These are phyloP conservation scores for Claviceps cyperi DNA, from an alignment of 2,329 filamentous ascomycete genomes.

Conservation along the genomic window DNA sequence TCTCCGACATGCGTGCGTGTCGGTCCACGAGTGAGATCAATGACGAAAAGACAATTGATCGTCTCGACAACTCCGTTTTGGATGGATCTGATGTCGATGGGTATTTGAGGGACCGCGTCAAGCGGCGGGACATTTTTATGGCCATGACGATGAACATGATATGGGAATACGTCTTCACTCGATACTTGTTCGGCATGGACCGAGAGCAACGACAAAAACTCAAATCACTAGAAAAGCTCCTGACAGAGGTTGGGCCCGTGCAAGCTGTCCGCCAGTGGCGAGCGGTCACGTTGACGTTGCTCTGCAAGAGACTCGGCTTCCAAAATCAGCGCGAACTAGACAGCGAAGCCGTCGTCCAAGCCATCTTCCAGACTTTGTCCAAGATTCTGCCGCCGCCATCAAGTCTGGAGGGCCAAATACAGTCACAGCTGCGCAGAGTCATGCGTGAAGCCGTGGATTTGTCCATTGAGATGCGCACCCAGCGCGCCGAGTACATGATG, in stretches of 20 bases:
- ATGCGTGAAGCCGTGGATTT: conserved; percentile 79
- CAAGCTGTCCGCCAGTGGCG: conserved; percentile 95
- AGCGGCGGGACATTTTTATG: conserved; percentile 90
- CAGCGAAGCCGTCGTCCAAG: conserved; percentile 89
- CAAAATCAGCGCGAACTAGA: conserved; percentile 71
- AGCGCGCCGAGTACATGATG: conserved; percentile 97
- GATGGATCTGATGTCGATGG: conserved; percentile 87
- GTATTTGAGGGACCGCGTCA: conserved; percentile 77
- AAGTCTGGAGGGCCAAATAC: conserved; percentile 65
- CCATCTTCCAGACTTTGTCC: conserved; percentile 64
- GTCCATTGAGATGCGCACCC: conserved; percentile 92
- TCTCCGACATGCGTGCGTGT: conserved; percentile 83
- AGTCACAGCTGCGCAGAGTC: conserved; percentile 73
- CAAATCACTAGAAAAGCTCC: conserved; percentile 84
- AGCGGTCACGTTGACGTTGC: conserved; percentile 80
- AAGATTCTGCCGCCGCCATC: conserved; percentile 76
- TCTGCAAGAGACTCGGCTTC: conserved; percentile 70
- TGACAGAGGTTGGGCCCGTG: conserved; percentile 73
- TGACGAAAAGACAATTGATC: conserved; percentile 85
- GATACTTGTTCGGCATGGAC: conserved; percentile 98
- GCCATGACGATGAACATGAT: conserved; percentile 98
- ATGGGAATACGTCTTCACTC: conserved; percentile 96
- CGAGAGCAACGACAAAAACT: conserved; percentile 94
- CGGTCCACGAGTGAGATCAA: conserved; percentile 71
- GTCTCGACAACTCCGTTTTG: conserved; percentile 84